A percentile compares a stretch with the other conserved stretches of the same genome.
Evolutionary conservation across 2,329 filamentous ascomycete genomes (phyloP).

Genomic region (Epichloe elymi): DNA sequence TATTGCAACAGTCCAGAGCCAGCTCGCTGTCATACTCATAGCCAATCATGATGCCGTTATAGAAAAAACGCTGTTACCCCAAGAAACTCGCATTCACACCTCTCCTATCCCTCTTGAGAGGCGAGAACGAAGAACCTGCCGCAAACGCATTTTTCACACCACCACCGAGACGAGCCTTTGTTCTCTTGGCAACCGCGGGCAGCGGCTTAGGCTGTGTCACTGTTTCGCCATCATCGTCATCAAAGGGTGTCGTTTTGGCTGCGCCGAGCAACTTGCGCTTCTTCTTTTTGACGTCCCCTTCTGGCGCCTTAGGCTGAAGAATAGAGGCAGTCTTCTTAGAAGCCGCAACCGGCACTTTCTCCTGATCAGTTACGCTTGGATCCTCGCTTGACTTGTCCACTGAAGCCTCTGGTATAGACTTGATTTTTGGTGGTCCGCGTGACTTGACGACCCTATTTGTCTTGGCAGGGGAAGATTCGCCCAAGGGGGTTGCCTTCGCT

Average conservation of each 20-base stretch:
- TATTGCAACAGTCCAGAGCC: neutral
- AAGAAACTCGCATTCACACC: constrained; percentile 50
- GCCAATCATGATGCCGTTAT: neutral
- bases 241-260: constrained; percentile 54
- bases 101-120: constrained; percentile 56
- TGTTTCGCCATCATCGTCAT: constrained; percentile 46
- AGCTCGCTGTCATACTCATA: neutral
- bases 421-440: constrained; percentile 3
- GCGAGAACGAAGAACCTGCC: constrained; percentile 48
- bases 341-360: constrained; percentile 13
- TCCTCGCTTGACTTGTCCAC: constrained; percentile 30
- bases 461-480: constrained; percentile 31
- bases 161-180: constrained; percentile 10
- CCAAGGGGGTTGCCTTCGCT: constrained; percentile 30
- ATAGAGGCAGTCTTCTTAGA: constrained; percentile 7
- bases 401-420: constrained; percentile 5
- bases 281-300: constrained; percentile 44
- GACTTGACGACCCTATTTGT: constrained; percentile 23
- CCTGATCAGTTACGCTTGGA: constrained; percentile 16
- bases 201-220: constrained; percentile 2
- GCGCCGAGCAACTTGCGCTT: constrained; percentile 59
- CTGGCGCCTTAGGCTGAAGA: constrained; percentile 9
- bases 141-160: constrained; percentile 33
- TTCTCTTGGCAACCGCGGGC: constrained; percentile 3
- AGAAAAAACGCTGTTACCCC: constrained; percentile 18